Percentiles rank a stretch among this genome's conserved stretches.
Conservation (phyloP, 1,284 basidiomycete species). For the Cryptococcus sp. region DNA sequence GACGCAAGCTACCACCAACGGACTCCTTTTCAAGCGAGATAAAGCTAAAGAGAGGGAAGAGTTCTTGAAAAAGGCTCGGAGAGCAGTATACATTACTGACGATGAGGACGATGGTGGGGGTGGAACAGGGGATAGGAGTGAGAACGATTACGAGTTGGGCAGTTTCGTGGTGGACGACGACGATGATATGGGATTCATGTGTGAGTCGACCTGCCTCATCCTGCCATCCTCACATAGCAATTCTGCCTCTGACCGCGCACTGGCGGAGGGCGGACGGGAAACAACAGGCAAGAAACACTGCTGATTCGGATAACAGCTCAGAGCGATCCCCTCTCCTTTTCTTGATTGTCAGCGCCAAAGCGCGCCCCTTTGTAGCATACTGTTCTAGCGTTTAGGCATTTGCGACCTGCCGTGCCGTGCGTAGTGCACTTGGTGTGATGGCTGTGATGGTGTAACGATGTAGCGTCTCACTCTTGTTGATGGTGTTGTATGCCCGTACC, state of each 20-base stretch:
- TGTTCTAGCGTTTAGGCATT: too few species aligned
- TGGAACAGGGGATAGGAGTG: conserved; percentile 21
- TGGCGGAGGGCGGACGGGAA: too few species aligned
- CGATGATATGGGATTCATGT: conserved; percentile 33
- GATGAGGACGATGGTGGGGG: conserved; percentile 31
- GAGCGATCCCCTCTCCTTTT: not conserved
- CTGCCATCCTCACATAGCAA: not conserved
- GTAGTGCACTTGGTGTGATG: too few species aligned
- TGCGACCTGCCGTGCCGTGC: too few species aligned
- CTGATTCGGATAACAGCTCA: not conserved
- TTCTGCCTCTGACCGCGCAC: not conserved
- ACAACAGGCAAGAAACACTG: too few species aligned
- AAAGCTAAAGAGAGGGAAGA: conserved; percentile 18
- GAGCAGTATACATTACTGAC: conserved; percentile 44
- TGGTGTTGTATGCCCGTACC: too few species aligned
- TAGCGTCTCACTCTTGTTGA: too few species aligned
- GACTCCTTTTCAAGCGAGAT: conserved; percentile 37
- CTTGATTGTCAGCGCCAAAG: not conserved
- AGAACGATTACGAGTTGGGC: conserved; percentile 48
- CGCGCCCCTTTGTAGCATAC: too few species aligned
- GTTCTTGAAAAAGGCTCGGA: conserved; percentile 47
- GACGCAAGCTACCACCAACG: conserved; percentile 40
- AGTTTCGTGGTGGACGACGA: conserved; percentile 48
- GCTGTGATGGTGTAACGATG: too few species aligned
- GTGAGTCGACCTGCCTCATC: conserved; percentile 18